phyloP scores from a whole-genome alignment of 108 stramenopile genomes.

The Nitzschia sp. region DNA sequence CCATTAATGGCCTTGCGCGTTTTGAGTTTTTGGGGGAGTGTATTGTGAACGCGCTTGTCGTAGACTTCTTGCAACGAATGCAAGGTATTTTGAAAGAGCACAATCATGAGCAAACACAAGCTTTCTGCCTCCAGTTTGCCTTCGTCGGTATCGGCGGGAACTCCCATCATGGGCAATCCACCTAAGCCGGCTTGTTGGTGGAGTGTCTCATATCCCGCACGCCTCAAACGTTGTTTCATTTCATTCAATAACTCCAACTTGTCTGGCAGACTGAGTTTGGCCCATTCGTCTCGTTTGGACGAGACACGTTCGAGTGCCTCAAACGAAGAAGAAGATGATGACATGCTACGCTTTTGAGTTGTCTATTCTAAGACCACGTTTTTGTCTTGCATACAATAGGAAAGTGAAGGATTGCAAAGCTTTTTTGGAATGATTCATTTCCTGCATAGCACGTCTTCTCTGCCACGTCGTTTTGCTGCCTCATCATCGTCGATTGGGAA shows the following conservation, averaged over 20 bases:
- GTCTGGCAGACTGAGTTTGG: background rate
- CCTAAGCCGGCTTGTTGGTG: background rate
- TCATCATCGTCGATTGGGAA: no score
- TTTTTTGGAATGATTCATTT: no score
- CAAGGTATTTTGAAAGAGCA: background rate
- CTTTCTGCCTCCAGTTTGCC: constrained; percentile 8
- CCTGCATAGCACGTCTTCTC: no score
- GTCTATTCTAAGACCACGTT: no score
- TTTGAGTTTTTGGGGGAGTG: background rate
- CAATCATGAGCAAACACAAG: background rate
- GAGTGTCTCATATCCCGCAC: background rate
- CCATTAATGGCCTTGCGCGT: constrained; percentile 20
- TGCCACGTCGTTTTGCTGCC: no score
- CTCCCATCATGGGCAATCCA: constrained; percentile 13
- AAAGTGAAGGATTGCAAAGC: no score
- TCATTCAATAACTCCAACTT: constrained; percentile 11
- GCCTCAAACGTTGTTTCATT: background rate
- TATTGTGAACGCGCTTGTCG: background rate
- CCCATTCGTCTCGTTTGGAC: constrained; percentile 24
- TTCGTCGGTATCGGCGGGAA: constrained; percentile 12
- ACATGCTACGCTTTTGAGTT: no score
- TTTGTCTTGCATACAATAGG: no score
- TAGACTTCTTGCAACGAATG: background rate
- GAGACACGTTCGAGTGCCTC: constrained; percentile 13
- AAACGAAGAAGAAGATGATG: no score